Evolutionary conservation across 2,329 filamentous ascomycete genomes (phyloP).

Genomic region (Colletotrichum tanaceti): DNA sequence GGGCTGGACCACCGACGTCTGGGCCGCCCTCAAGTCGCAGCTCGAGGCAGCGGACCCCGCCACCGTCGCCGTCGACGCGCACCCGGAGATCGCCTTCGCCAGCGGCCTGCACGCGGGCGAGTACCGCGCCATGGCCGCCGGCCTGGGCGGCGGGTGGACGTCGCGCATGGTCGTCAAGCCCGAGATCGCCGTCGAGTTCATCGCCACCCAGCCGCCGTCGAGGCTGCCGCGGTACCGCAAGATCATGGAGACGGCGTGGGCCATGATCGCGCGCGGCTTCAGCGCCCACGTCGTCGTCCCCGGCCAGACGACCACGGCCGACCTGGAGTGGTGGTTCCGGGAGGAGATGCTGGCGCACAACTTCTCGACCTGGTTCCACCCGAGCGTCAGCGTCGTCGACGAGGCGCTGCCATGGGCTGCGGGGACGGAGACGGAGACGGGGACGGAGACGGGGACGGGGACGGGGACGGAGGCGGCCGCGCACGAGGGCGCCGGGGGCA

Average conservation of each 20-base stretch:
- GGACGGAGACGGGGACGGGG: no score
- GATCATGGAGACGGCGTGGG: constrained; percentile 64
- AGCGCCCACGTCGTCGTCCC: constrained; percentile 57
- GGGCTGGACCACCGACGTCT: constrained; percentile 48
- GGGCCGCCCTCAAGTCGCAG: constrained; percentile 53
- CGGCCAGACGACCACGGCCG: constrained; percentile 56
- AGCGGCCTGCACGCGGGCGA: constrained; percentile 62
- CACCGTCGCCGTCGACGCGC: constrained; percentile 58
- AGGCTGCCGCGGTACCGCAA: constrained; percentile 57
- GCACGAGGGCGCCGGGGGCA: constrained; percentile 41
- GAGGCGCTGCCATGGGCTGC: constrained; percentile 37
- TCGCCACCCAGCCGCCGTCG: constrained; percentile 56
- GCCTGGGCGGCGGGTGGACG: constrained; percentile 54
- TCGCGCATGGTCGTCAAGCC: constrained; percentile 55
- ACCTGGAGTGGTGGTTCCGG: constrained; percentile 65
- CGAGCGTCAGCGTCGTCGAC: constrained; percentile 56
- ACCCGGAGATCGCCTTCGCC: constrained; percentile 59
- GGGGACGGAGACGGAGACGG: background rate
- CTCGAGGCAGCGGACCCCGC: constrained; percentile 52
- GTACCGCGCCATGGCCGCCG: constrained; percentile 49
- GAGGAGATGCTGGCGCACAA: constrained; percentile 60
- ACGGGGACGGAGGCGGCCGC: no score
- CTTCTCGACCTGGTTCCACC: constrained; percentile 65
- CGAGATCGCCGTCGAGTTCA: constrained; percentile 59
- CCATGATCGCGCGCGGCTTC: constrained; percentile 59